Conservation (phyloP, 495 filamentous ascomycete species). For the Penicillium diatomitis region DNA sequence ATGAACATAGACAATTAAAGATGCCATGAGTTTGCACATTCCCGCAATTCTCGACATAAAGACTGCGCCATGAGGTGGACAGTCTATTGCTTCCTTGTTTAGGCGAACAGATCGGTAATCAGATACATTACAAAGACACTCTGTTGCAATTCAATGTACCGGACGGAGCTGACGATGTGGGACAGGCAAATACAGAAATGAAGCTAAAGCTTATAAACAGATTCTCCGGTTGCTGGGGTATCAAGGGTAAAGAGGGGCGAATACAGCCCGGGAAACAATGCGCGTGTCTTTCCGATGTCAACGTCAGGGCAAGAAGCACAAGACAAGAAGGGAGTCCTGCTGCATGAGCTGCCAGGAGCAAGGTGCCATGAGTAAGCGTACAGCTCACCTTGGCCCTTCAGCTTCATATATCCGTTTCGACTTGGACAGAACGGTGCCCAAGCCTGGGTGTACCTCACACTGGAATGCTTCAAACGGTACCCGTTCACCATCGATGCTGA, state of each 20-base stretch:
- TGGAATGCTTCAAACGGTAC: slow-evolving; percentile 84
- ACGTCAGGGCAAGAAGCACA: too few relatives aligned
- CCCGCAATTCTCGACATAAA: background rate
- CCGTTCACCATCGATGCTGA: slow-evolving; percentile 89
- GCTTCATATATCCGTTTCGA: slow-evolving; percentile 65
- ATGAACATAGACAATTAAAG: too few relatives aligned
- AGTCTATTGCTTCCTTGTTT: too few relatives aligned
- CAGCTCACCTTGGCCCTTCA: slow-evolving; percentile 36
- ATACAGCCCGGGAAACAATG: background rate
- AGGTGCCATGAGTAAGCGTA: background rate
- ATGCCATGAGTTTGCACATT: background rate
- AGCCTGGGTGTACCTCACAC: slow-evolving; percentile 73
- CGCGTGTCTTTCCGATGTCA: too few relatives aligned
- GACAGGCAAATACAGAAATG: too few relatives aligned
- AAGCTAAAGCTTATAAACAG: too few relatives aligned
- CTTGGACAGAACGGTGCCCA: slow-evolving; percentile 77
- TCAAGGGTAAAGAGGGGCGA: slow-evolving; percentile 20
- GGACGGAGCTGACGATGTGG: too few relatives aligned
- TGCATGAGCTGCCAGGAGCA: background rate
- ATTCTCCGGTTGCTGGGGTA: slow-evolving; percentile 19
- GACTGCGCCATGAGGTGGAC: too few relatives aligned
- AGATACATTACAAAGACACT: too few relatives aligned
- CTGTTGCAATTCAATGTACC: too few relatives aligned
- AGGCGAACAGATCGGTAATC: too few relatives aligned
- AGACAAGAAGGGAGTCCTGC: background rate